Evolutionary conservation across 805 yeast genomes (phyloP).

Genomic region (Blastobotrys parvus): DNA sequence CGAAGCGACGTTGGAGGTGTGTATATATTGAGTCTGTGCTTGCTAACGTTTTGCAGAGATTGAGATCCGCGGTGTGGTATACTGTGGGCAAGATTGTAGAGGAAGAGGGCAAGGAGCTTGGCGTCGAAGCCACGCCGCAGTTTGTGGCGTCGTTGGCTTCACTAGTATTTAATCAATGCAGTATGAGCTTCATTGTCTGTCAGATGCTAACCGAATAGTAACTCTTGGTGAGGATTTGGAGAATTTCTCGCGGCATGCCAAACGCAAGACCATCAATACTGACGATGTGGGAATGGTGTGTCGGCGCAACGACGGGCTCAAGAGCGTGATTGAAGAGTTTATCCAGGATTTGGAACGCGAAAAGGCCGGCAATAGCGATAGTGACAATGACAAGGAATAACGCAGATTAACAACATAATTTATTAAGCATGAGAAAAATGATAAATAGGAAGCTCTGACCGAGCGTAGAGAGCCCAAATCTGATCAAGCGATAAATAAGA

Average conservation of each 20-base stretch:
- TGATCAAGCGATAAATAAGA: too few species aligned
- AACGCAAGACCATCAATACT: conserved; percentile 20
- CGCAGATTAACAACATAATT: not conserved
- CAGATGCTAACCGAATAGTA: conserved; percentile 9
- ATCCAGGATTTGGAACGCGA: conserved; percentile 3
- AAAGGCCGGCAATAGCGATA: not conserved
- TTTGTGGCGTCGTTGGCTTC: conserved; percentile 27
- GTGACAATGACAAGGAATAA: not conserved
- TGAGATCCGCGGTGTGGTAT: conserved; percentile 25
- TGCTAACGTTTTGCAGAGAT: too few species aligned
- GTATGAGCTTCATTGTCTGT: conserved; percentile 13
- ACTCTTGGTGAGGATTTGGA: conserved; percentile 24
- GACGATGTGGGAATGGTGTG: conserved; percentile 26
- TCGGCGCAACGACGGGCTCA: conserved; percentile 24
- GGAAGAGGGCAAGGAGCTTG: conserved; percentile 21
- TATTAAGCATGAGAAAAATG: too few species aligned
- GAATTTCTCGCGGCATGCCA: conserved; percentile 26
- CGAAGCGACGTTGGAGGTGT: conserved; percentile 2
- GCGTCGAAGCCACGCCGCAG: conserved; percentile 23
- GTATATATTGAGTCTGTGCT: too few species aligned
- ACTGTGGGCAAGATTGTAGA: conserved; percentile 24
- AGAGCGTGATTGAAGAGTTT: conserved; percentile 19
- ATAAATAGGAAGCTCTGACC: too few species aligned
- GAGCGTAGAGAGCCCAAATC: too few species aligned
- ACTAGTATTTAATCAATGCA: conserved; percentile 24